These are phyloP conservation scores for Didymella sp. DNA, from an alignment of 2,329 filamentous ascomycete species.

Conservation along the genomic window DNA sequence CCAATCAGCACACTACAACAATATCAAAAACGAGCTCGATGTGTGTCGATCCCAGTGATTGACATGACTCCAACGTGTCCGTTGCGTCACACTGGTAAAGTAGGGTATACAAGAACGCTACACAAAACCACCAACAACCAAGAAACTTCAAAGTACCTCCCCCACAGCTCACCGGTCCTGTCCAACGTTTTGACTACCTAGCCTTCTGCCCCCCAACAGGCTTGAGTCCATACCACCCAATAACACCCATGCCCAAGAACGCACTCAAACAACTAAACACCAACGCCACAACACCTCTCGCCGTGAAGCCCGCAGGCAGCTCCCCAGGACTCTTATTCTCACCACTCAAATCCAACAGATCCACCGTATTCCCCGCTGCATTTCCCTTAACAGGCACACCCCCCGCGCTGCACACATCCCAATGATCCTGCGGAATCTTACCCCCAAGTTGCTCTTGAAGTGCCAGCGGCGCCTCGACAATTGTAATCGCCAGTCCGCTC, in stretches of 20 bases:
- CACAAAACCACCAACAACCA: not conserved
- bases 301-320: constrained; percentile 73
- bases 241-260: constrained; percentile 70
- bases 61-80: not conserved
- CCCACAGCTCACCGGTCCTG: not conserved
- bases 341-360: constrained; percentile 63
- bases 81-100: not conserved
- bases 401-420: constrained; percentile 63
- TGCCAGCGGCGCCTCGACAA: constrained; percentile 61
- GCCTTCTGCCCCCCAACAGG: constrained; percentile 29
- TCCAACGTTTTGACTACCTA: not conserved
- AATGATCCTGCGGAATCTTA: constrained; percentile 67
- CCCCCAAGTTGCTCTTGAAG: constrained; percentile 64
- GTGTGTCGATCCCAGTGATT: not conserved
- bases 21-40: not conserved
- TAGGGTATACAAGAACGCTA: not conserved
- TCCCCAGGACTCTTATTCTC: constrained; percentile 62
- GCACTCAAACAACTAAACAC: constrained; percentile 75
- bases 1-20: not conserved
- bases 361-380: constrained; percentile 72
- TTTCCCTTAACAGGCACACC: constrained; percentile 68
- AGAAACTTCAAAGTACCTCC: not conserved
- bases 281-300: constrained; percentile 74
- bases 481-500: constrained; percentile 59
- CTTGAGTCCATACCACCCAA: constrained; percentile 70